phyloP scores from a whole-genome alignment of 1,139 yeast species.

The Pichia sp. region DNA sequence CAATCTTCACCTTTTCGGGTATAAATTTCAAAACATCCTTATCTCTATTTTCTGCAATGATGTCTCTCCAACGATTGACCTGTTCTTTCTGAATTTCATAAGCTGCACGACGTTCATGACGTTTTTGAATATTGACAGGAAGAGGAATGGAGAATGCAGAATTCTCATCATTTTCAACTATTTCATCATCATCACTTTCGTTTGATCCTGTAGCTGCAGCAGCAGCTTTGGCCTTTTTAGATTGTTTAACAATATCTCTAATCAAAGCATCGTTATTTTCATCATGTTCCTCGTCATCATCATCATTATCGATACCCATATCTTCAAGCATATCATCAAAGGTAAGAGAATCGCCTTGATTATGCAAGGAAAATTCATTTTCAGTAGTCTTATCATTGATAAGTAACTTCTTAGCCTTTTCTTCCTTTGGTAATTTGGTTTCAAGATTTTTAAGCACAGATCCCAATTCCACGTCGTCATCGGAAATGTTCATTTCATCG shows the following conservation, averaged over 20 bases:
- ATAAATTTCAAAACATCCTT: constrained; percentile 75
- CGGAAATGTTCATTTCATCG: constrained; percentile 19
- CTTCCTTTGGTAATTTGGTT: constrained; percentile 22
- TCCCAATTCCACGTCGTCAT: constrained; percentile 21
- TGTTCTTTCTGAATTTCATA: constrained; percentile 83
- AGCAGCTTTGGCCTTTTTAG: constrained; percentile 1
- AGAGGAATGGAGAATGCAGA: constrained; percentile 69
- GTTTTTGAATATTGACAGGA: constrained; percentile 77
- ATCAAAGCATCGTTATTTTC: constrained; percentile 25
- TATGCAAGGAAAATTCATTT: constrained; percentile 64
- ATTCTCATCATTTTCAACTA: constrained; percentile 25
- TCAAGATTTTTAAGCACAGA: constrained; percentile 23
- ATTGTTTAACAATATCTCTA: constrained; percentile 9
- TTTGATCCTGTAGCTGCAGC: no score
- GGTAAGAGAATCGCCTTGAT: constrained; percentile 49
- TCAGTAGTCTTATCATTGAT: constrained; percentile 53
- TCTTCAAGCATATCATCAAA: constrained; percentile 69
- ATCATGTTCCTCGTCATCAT: no score
- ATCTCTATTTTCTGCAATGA: constrained; percentile 66
- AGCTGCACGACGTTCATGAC: constrained; percentile 85
- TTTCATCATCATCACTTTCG: constrained; percentile 26
- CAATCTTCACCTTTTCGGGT: constrained; percentile 42
- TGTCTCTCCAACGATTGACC: constrained; percentile 81
- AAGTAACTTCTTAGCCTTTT: no score
- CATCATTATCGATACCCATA: no score